These are phyloP conservation scores for Lipomyces oligophaga DNA, from an alignment of 805 yeast species.

Conservation along the genomic window DNA sequence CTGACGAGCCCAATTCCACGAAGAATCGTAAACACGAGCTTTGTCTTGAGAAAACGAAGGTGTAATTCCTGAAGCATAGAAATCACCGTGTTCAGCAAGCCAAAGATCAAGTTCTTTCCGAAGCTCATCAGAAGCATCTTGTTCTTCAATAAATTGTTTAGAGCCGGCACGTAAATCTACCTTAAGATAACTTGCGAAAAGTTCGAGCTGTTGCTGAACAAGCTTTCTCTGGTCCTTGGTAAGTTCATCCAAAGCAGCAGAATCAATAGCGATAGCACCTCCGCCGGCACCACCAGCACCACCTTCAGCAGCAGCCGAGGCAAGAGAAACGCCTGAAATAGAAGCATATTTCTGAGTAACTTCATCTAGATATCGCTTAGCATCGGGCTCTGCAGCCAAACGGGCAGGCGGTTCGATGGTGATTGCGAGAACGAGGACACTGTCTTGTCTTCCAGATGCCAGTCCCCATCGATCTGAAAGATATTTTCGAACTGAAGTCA, in stretches of 20 bases:
- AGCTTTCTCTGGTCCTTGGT: conserved; percentile 65
- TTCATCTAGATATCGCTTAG: conserved; percentile 81
- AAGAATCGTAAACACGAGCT: conserved; percentile 94
- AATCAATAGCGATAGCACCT: conserved; percentile 86
- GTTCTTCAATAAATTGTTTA: conserved; percentile 74
- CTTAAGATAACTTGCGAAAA: conserved; percentile 90
- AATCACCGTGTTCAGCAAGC: conserved; percentile 90
- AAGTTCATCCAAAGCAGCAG: conserved; percentile 87
- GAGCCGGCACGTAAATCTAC: conserved; percentile 89
- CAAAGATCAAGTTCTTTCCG: conserved; percentile 90
- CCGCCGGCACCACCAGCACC: conserved; percentile 52
- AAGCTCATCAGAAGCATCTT: conserved; percentile 75
- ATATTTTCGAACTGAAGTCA: conserved; percentile 87
- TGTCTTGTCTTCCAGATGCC: conserved; percentile 90
- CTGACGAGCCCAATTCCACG: conserved; percentile 99
- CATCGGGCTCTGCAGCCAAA: conserved; percentile 81
- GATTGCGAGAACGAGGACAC: conserved; percentile 75
- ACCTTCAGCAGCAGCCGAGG: conserved; percentile 59
- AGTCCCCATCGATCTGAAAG: conserved; percentile 90
- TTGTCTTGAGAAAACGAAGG: conserved; percentile 88
- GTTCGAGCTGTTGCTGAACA: conserved; percentile 81
- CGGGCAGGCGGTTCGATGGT: conserved; percentile 89
- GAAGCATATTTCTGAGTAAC: conserved; percentile 83
- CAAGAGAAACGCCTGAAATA: conserved; percentile 69
- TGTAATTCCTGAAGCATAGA: conserved; percentile 83